Evolutionary conservation across 2,329 filamentous ascomycete genomes (phyloP), one percentile per base, ranked within the genome.

Genomic region (Cercospora beticola): DNA sequence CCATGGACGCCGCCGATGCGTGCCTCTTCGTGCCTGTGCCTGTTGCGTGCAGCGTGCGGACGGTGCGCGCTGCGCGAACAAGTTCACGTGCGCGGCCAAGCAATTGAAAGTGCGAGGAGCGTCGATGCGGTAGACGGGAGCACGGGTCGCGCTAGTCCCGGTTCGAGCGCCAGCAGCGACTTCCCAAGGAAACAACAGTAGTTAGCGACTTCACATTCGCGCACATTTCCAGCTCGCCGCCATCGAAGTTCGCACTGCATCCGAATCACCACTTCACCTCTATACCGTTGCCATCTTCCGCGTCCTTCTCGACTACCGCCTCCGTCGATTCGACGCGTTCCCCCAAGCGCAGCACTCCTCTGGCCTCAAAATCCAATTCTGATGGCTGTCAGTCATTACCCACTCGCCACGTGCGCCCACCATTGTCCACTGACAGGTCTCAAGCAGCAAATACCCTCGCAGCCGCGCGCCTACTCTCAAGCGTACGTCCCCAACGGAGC

Each of bases 401-500:
- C 23, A 62, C 59, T 43, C 59, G 18, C 23, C 10, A 28, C n/a
- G 12, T 26, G 10, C 36, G 26, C 33, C 33, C 21, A 28, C 36
- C 5, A 28, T 28, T 28, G 59, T 49, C 36, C 31, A 49, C 33
- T 62, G 40, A 62, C 59, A 30, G 10, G 49, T 26, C 30, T 46
- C 18, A 31, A 73, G 63, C 76, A 84, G 82, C 83, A 85, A 82
- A 81, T 83, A 76, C 82, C 82, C 62, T 83, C 79, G 73, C 82
- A 84, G 78, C 83, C 83, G 72, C 83, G 83, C 76, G 80, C 82
- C 59, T 85, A 84, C 78, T 80, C 81, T 72, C 82, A 81, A 76
- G 77, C 77, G 75, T 83, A 82, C 75, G 78, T 83, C 59, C 80
- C 83, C 43, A 84, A 84, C 75, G 83, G 83, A 75, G 74, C 74